phyloP scores from a whole-genome alignment of 2,329 filamentous ascomycete species.

The Talaromyces sp. region DNA sequence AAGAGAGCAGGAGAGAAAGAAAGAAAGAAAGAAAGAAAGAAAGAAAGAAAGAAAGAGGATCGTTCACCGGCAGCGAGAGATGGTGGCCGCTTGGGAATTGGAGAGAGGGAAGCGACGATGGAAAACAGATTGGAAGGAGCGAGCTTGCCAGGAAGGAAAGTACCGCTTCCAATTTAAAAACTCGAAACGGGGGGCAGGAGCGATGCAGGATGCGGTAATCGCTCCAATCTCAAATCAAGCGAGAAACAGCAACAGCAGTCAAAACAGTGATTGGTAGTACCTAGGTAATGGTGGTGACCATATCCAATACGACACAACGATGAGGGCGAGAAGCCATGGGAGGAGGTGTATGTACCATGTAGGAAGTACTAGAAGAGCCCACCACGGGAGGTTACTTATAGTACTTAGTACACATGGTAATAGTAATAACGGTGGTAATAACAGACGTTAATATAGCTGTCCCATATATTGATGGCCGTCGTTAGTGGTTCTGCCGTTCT shows the following conservation, averaged over 20 bases:
- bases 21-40: not conserved
- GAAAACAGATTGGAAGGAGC: not conserved
- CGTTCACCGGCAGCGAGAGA: not conserved
- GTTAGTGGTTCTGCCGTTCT: not conserved
- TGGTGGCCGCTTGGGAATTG: not conserved
- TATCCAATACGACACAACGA: slow-evolving; percentile 12
- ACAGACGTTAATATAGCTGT: slow-evolving; percentile 2
- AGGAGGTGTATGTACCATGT: not conserved
- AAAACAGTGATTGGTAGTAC: slow-evolving; percentile 8
- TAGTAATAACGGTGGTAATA: slow-evolving; percentile 2
- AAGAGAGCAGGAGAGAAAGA: not conserved
- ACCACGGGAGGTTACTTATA: slow-evolving; percentile 4
- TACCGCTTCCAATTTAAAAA: not conserved
- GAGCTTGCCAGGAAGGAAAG: not conserved
- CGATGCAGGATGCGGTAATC: slow-evolving; percentile 13
- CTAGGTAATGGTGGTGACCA: slow-evolving; percentile 5
- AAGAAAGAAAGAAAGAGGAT: not conserved
- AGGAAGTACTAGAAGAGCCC: not conserved
- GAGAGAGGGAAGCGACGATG: not conserved
- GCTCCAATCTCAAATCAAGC: not conserved
- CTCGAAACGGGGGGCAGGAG: not conserved
- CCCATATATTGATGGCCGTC: not conserved
- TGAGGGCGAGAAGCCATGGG: not conserved
- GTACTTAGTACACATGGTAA: not conserved
- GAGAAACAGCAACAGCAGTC: not conserved